Evolutionary conservation across 495 filamentous ascomycete species (phyloP).

Genomic region (Friedmanniomyces endolithicus): DNA sequence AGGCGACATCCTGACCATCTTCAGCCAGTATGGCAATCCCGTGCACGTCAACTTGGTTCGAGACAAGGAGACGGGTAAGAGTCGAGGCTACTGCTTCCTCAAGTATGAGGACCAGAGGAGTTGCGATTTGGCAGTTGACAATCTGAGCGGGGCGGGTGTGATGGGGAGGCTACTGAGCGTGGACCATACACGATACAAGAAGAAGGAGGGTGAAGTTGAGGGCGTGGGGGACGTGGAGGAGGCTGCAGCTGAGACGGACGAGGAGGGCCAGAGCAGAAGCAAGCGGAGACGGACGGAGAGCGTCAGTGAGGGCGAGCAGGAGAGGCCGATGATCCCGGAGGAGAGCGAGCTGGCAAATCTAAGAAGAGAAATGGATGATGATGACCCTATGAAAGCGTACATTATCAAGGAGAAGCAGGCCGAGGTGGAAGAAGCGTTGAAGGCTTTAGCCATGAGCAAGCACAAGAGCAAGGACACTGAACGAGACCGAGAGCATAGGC

Average conservation of each 20-base stretch:
- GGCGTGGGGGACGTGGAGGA: conserved; percentile 38
- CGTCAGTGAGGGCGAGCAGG: conserved; percentile 30
- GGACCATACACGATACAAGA: conserved; percentile 85
- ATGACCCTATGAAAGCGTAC: conserved; percentile 94
- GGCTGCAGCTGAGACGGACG: conserved; percentile 15
- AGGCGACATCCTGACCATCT: conserved; percentile 91
- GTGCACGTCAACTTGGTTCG: conserved; percentile 79
- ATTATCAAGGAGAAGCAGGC: conserved; percentile 79
- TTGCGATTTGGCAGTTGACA: conserved; percentile 90
- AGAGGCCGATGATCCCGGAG: conserved; percentile 44
- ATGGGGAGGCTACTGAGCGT: conserved; percentile 72
- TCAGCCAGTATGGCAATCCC: conserved; percentile 93
- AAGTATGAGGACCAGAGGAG: conserved; percentile 98
- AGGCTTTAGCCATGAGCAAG: conserved; percentile 38
- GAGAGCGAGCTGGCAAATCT: conserved; percentile 67
- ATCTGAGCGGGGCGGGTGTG: conserved; percentile 74
- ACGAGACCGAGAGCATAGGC: conserved; percentile 31
- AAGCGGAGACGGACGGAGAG: conserved; percentile 30
- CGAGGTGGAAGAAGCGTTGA: conserved; percentile 60
- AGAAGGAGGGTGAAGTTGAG: conserved; percentile 59
- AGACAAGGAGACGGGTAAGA: conserved; percentile 93
- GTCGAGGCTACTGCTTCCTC: conserved; percentile 82
- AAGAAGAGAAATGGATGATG: conserved; percentile 65
- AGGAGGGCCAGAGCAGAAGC: conserved; percentile 20
- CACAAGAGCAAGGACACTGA: conserved; percentile 29